Evolutionary conservation across 441 rosid species (phyloP).

Genomic region (Metrosideros polymorpha): DNA sequence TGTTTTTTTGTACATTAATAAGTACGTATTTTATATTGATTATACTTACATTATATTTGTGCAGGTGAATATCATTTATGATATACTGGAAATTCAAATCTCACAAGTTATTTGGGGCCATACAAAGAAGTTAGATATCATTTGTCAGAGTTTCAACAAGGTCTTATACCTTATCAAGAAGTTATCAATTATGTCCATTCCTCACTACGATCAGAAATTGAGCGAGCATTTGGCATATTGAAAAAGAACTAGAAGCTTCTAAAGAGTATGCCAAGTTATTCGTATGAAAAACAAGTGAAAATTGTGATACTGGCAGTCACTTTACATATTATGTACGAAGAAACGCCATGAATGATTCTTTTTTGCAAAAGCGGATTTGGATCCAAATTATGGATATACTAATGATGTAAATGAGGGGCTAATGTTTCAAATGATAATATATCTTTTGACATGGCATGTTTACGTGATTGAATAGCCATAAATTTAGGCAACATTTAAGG

Average conservation of each 20-base stretch:
- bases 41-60: too few species aligned
- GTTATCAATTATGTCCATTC: not conserved
- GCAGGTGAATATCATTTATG: not conserved
- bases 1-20: too few species aligned
- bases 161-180: not conserved
- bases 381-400: not conserved
- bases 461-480: not conserved
- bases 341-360: not conserved
- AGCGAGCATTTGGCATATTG: fast-evolving
- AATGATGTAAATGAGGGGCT: not conserved
- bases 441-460: not conserved
- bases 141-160: not conserved
- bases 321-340: not conserved
- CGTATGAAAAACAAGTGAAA: not conserved
- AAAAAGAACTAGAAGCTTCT: not conserved
- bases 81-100: not conserved
- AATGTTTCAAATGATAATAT: not conserved
- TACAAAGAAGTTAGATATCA: not conserved
- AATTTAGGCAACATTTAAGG: not conserved
- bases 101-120: not conserved
- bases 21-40: too few species aligned
- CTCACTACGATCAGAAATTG: fast-evolving
- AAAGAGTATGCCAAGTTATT: not conserved
- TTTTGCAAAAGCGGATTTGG: not conserved
- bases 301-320: not conserved